Conservation (phyloP, 352 stramenopile species). For the Achlya hypogyna region DNA sequence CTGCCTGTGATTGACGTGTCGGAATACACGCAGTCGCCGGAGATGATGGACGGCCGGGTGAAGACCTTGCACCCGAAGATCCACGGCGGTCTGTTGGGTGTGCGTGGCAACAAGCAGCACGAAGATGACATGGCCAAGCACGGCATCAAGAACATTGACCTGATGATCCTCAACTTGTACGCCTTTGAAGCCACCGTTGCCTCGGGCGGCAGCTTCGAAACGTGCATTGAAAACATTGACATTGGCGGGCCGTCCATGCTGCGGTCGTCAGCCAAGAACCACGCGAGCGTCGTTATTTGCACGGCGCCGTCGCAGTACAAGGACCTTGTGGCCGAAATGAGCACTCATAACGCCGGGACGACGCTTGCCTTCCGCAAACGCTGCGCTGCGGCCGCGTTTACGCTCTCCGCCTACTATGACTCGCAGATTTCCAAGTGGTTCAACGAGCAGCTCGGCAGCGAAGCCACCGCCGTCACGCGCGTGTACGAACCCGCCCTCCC, state of each 20-base stretch:
- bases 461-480: slow-evolving; percentile 73
- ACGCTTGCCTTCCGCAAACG: slow-evolving; percentile 80
- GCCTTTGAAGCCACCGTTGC: slow-evolving; percentile 97
- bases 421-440: slow-evolving; percentile 96
- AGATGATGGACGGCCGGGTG: slow-evolving; percentile 99
- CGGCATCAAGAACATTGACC: slow-evolving; percentile 96
- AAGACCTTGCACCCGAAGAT: slow-evolving; percentile 99
- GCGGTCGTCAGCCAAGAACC: slow-evolving; percentile 98
- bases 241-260: slow-evolving; percentile 99
- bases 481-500: slow-evolving; percentile 93
- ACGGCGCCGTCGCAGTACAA: slow-evolving; percentile 94
- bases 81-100: slow-evolving; percentile 96
- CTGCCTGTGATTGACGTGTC: slow-evolving; percentile 95
- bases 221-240: slow-evolving; percentile 99
- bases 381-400: slow-evolving; percentile 74
- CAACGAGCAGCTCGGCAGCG: slow-evolving; percentile 80
- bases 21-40: slow-evolving; percentile 94
- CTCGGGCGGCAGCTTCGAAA: slow-evolving; percentile 89
- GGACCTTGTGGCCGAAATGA: slow-evolving; percentile 88
- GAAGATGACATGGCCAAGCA: slow-evolving; percentile 95
- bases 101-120: slow-evolving; percentile 95
- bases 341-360: slow-evolving; percentile 87
- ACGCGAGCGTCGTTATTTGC: slow-evolving; percentile 97
- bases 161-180: slow-evolving; percentile 99
- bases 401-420: slow-evolving; percentile 91